Evolutionary conservation across 1,284 basidiomycete species (phyloP).

Genomic region (Puccinia novopanici): DNA sequence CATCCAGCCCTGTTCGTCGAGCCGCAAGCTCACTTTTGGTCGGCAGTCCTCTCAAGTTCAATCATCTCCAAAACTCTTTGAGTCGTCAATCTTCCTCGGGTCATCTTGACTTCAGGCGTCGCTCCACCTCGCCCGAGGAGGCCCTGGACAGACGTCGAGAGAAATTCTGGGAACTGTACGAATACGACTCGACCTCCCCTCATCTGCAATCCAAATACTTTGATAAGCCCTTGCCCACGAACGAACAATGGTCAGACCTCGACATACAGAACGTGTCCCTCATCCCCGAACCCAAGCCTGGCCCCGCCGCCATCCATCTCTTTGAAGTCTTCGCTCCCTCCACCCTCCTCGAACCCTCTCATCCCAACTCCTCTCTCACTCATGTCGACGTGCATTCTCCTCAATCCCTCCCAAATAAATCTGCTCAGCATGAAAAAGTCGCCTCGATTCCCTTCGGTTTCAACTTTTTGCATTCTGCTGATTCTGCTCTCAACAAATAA

Average conservation of each 20-base stretch:
- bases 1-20: conserved; percentile 6
- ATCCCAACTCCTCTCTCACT: neutral
- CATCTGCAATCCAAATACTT: conserved; percentile 39
- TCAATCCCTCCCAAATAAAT: neutral
- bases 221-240: conserved; percentile 5
- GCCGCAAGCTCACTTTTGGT: conserved; percentile 4
- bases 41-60: conserved; percentile 7
- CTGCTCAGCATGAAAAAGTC: neutral
- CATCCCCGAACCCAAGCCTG: conserved; percentile 5
- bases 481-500: neutral
- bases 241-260: conserved; percentile 31
- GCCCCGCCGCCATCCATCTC: neutral
- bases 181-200: conserved; percentile 29
- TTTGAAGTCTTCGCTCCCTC: conserved; percentile 27
- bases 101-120: neutral
- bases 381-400: too few species aligned
- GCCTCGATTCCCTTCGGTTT: conserved; percentile 12
- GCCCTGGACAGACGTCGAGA: conserved; percentile 22
- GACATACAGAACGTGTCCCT: conserved; percentile 21
- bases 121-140: conserved; percentile 23
- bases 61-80: neutral
- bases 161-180: conserved; percentile 30
- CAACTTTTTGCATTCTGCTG: conserved; percentile 9
- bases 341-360: neutral
- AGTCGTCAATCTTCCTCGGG: conserved; percentile 13